Percentiles rank a stretch among this genome's conserved stretches.
phyloP scores from a whole-genome alignment of 805 yeast genomes.

The Metschnikowia gelsemii region DNA sequence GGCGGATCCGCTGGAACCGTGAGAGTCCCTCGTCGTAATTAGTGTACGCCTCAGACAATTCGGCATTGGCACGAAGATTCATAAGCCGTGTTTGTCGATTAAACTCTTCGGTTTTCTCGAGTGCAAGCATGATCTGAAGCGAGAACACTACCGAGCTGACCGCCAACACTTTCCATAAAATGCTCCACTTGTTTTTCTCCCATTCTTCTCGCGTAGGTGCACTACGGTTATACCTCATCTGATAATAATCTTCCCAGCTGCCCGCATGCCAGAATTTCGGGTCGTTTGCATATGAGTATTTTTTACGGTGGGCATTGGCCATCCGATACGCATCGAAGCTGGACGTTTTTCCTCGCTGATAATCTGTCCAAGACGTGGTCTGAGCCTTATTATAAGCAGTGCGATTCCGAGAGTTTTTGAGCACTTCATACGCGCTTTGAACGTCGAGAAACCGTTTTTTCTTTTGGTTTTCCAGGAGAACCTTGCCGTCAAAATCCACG shows the following conservation, averaged over 20 bases:
- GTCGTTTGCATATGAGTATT: slow-evolving; percentile 32
- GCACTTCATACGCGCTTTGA: slow-evolving; percentile 39
- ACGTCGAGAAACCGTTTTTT: slow-evolving; percentile 31
- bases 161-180: slow-evolving; percentile 41
- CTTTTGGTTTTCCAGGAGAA: slow-evolving; percentile 34
- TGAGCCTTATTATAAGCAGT: slow-evolving; percentile 29
- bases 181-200: slow-evolving; percentile 44
- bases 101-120: slow-evolving; percentile 38
- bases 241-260: slow-evolving; percentile 62
- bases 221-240: slow-evolving; percentile 35
- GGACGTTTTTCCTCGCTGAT: slow-evolving; percentile 23
- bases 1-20: slow-evolving; percentile 32
- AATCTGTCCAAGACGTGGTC: slow-evolving; percentile 30
- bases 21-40: slow-evolving; percentile 30
- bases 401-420: slow-evolving; percentile 54
- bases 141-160: slow-evolving; percentile 37
- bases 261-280: slow-evolving; percentile 61
- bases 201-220: slow-evolving; percentile 44
- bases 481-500: slow-evolving; percentile 28
- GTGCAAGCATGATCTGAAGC: slow-evolving; percentile 40
- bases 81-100: slow-evolving; percentile 22
- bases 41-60: slow-evolving; percentile 27
- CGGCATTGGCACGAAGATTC: slow-evolving; percentile 32
- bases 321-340: slow-evolving; percentile 35
- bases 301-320: slow-evolving; percentile 39